Percentiles rank a stretch among this genome's conserved stretches.
Conservation (phyloP, 805 yeast species). For the Citeromyces nyonsensis region DNA sequence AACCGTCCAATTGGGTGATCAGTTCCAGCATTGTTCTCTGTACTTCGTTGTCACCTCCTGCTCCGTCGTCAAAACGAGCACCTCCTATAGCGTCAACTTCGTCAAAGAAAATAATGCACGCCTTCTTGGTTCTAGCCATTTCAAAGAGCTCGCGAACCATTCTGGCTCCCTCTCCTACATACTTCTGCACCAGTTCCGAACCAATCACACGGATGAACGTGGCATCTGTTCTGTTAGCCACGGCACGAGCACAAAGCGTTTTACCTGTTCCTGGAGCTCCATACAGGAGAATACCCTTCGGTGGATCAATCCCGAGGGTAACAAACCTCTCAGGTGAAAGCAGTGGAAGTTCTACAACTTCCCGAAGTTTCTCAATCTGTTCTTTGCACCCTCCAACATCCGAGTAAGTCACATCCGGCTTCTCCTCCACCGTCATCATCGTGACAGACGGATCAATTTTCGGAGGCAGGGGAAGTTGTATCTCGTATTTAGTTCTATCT, state of each 20-base stretch:
- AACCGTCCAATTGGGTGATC: slow-evolving; percentile 95
- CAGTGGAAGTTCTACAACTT: slow-evolving; percentile 88
- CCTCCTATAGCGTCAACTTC: slow-evolving; percentile 99
- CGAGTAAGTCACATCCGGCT: slow-evolving; percentile 96
- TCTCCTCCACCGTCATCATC: slow-evolving; percentile 99
- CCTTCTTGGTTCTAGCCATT: slow-evolving; percentile 97
- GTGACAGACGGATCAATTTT: slow-evolving; percentile 95
- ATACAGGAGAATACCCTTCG: slow-evolving; percentile 89
- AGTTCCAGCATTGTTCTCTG: slow-evolving; percentile 98
- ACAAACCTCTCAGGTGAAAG: slow-evolving; percentile 95
- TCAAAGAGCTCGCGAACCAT: slow-evolving; percentile 98
- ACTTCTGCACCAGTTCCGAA: slow-evolving; percentile 93
- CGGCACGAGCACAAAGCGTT: slow-evolving; percentile 96
- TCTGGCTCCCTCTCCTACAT: slow-evolving; percentile 99
- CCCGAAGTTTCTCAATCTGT: slow-evolving; percentile 91
- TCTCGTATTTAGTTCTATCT: slow-evolving; percentile 92
- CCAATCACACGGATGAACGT: slow-evolving; percentile 97
- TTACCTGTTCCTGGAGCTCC: slow-evolving; percentile 99
- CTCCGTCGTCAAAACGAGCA: slow-evolving; percentile 99
- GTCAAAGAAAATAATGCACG: slow-evolving; percentile 95
- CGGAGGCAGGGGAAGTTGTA: slow-evolving; percentile 95
- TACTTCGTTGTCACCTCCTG: slow-evolving; percentile 98
- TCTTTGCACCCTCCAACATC: slow-evolving; percentile 99
- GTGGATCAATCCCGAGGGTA: slow-evolving; percentile 95
- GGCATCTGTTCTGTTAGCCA: slow-evolving; percentile 98